phyloP scores from a whole-genome alignment of 176 grass and related monocot species.

The Phoenix roebelenii region DNA sequence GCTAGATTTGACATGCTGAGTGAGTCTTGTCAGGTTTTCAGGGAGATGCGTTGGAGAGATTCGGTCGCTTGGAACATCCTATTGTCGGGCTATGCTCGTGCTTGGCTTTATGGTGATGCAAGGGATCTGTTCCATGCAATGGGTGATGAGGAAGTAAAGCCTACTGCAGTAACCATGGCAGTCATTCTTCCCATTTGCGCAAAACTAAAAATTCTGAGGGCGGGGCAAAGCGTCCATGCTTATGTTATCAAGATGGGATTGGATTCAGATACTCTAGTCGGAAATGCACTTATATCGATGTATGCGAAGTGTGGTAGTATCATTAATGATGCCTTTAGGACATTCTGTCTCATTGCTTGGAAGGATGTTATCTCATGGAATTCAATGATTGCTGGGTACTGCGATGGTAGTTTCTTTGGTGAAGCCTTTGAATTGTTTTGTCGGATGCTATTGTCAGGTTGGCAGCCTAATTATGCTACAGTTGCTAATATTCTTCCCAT shows the following conservation, averaged over 20 bases:
- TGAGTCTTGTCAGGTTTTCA: constrained; percentile 34
- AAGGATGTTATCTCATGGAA: constrained; percentile 73
- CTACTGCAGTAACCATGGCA: constrained; percentile 39
- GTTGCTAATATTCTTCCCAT: constrained; percentile 44
- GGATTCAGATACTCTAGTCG: constrained; percentile 37
- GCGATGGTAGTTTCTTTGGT: constrained; percentile 26
- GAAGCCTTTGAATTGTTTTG: constrained; percentile 34
- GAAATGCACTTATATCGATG: constrained; percentile 61
- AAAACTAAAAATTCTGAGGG: constrained; percentile 20
- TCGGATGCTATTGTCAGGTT: constrained; percentile 23
- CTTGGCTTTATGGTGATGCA: constrained; percentile 11
- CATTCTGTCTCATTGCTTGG: constrained; percentile 28
- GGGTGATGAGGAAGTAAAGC: constrained; percentile 21
- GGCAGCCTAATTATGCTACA: constrained; percentile 44
- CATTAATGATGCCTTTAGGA: constrained; percentile 24
- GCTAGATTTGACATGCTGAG: constrained; percentile 25
- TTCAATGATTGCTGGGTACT: constrained; percentile 39
- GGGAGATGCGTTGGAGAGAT: constrained; percentile 36
- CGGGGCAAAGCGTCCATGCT: constrained; percentile 35
- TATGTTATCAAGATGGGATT: constrained; percentile 36
- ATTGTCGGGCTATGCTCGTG: constrained; percentile 33
- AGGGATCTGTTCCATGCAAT: constrained; percentile 30
- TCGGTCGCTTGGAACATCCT: constrained; percentile 61
- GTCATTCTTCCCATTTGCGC: constrained; percentile 38
- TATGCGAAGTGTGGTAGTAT: constrained; percentile 37